Evolutionary conservation across 2,329 filamentous ascomycete genomes (phyloP), one percentile per base, ranked within the genome.

Genomic region (Fusarium caatingaense): DNA sequence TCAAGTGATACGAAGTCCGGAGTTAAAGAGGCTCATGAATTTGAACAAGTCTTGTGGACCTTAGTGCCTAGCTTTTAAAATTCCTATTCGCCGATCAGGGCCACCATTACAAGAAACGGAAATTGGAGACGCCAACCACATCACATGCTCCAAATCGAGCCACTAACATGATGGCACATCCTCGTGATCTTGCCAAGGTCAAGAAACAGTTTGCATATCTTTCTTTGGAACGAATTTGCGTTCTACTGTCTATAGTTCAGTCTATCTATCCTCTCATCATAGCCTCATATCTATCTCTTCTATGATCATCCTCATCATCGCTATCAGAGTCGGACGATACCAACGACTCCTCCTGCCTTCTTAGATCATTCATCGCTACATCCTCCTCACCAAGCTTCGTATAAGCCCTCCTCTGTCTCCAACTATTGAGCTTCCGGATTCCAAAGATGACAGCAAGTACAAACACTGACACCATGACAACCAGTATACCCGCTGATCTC

Each of bases 351-450:
- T 75, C 74, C 6, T 76, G 71, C 25, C 60, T 49, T 18, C 54
- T 28, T 0, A 69, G 89, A 21, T 87, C 85, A 6, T 76, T 69
- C 62, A 77, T 51, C 16, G 41, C 56, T 40, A 77, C 76, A 45
- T 76, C 74, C 6, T 76, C 73, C 3, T 13, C 60, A 15, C 50
- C 66, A 16, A 77, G 16, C 30, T 56, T 74, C 4, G 25, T 73
- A 42, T 77, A 77, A 3, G 48, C 56, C 27, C 34, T 54, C 8
- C 25, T 59, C 18, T 53, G 65, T 16, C 46, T 70, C 60, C 49
- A 66, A 1, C 15, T 20, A 6, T 56, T 65, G 5, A 66, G 44
- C 18, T 49, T 61, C 27, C 44, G 46, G 3, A 76, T 15, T 8
- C 45, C 62, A 30, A 65, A 53, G 8, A 54, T 56, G n/a, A 69